Percentiles rank a stretch among this genome's conserved stretches.
Conservation (phyloP, 352 stramenopile genomes). For the Lagenidium sp. region DNA sequence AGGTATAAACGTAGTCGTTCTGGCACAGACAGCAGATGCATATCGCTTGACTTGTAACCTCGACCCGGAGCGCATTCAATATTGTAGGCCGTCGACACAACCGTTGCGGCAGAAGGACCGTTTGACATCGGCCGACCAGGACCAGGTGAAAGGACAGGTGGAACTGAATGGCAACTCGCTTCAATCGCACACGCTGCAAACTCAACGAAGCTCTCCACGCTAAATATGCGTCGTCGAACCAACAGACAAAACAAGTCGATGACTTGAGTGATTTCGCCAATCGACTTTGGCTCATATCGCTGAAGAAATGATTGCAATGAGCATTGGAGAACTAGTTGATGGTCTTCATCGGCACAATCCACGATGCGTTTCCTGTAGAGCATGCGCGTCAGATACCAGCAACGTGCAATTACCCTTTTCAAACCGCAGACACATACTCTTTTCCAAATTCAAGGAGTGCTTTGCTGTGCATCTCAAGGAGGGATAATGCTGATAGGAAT, state of each 20-base stretch:
- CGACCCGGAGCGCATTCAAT: constrained; percentile 78
- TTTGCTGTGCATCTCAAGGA: constrained; percentile 80
- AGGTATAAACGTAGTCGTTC: constrained; percentile 74
- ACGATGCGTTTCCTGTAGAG: constrained; percentile 39
- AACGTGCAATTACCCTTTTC: too few species aligned
- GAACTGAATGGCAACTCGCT: constrained; percentile 6
- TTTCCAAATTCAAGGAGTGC: constrained; percentile 45
- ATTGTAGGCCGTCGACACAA: constrained; percentile 77
- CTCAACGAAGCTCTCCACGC: constrained; percentile 60
- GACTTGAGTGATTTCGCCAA: constrained; percentile 71
- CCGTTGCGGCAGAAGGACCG: constrained; percentile 21
- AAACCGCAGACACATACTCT: constrained; percentile 22
- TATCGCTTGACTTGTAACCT: constrained; percentile 78
- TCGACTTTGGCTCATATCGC: constrained; percentile 63
- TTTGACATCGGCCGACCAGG: too few species aligned
- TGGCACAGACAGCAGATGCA: constrained; percentile 44
- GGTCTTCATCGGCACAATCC: constrained; percentile 27
- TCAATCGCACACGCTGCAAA: constrained; percentile 55
- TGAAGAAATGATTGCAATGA: constrained; percentile 66
- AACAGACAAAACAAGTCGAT: constrained; percentile 79
- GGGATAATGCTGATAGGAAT: constrained; percentile 64
- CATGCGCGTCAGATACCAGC: too few species aligned
- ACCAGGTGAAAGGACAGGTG: not conserved
- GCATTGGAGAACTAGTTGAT: constrained; percentile 69
- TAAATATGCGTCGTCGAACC: constrained; percentile 62